Evolutionary conservation across 768 basidiomycete genomes (phyloP).

Genomic region (Rhizopogon roseolus): DNA sequence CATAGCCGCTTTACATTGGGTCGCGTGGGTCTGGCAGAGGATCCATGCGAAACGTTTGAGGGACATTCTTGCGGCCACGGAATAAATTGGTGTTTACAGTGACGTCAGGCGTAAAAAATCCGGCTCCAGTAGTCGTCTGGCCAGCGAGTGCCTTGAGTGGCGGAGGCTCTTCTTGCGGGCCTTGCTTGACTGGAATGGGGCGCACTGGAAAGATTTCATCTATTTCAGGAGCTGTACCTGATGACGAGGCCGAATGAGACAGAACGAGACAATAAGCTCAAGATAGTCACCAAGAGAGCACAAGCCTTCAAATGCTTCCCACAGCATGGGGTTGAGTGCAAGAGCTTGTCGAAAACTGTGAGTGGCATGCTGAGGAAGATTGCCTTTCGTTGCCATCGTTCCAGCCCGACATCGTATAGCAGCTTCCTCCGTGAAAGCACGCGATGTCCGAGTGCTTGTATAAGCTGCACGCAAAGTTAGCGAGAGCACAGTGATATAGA

Average conservation of each 20-base stretch:
- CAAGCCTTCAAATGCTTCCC: constrained; percentile 91
- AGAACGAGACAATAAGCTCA: constrained; percentile 1
- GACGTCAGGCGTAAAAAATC: constrained; percentile 74
- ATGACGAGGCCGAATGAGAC: constrained; percentile 10
- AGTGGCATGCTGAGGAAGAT: constrained; percentile 70
- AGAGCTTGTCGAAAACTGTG: constrained; percentile 70
- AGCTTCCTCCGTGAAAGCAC: constrained; percentile 66
- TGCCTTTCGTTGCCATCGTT: constrained; percentile 71
- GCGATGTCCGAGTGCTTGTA: constrained; percentile 46
- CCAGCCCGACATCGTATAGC: constrained; percentile 76
- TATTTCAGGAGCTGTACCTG: constrained; percentile 68
- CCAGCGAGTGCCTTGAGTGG: constrained; percentile 30
- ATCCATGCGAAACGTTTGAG: constrained; percentile 54
- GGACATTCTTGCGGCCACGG: constrained; percentile 51
- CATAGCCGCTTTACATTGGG: constrained; percentile 44
- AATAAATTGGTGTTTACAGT: constrained; percentile 53
- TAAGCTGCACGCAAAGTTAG: constrained; percentile 40
- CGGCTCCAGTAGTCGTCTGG: constrained; percentile 59
- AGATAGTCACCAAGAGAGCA: constrained; percentile 63
- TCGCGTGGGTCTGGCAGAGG: constrained; percentile 50
- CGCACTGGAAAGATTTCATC: constrained; percentile 70
- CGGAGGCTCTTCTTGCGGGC: constrained; percentile 46
- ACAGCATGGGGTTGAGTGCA: constrained; percentile 69
- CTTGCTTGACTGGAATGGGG: constrained; percentile 49
- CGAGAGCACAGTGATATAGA: constrained; percentile 4